Base-by-base conservation (phyloP, 2,329 filamentous ascomycete genomes). In the Arthrobotrys entomopaga region DNA sequence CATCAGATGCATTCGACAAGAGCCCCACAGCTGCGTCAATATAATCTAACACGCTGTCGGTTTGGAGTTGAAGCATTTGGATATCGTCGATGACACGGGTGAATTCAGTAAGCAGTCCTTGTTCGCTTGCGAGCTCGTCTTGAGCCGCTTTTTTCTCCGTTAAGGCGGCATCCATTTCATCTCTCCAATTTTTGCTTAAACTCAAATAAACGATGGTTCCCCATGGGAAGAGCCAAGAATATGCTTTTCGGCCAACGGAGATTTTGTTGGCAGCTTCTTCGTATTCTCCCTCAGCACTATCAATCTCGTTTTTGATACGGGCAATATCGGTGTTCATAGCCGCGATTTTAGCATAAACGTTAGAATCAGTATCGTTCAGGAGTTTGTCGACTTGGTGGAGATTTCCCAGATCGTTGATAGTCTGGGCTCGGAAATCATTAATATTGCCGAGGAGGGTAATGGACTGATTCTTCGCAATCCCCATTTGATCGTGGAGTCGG, bases 401-500 rank as follows among this genome's bases (percentile, higher is more conserved):
- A 24, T 73, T 73, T 19, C 69, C 63, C 61, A 73, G 52, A 24
- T 73, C 69, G 2, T 48, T 63, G 24, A 73, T 73, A 5, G 69
- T 73, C 8, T 73, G 54, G 6, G 26, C 49, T 19, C 69, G 61
- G 57, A 73, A 73, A 5, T n/a, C 10, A 20, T 73, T 66, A 24
- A 73, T 73, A 26, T 73, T 73, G 7, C 34, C 61, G 16, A 73
- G 48, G 8, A 73, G 63, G 1, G 22, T 8, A 10, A 60, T 10
- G 15, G 69, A 73, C 40, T 73, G 69, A 15, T 73, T 66, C 2
- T 63, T 56, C 8, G 69, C 69, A 19, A 73, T 66, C 15, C 56
- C 56, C 69, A 73, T 73, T 10, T 73, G 69, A 20, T 61, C 63
- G n/a, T 73, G 69, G n/a, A 73, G 61, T 5, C 69, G 38, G n/a